Evolutionary conservation across 164 flowering plant species (phyloP), one percentile per base, ranked within the genome.

Genomic region (Akebia trifoliata): DNA sequence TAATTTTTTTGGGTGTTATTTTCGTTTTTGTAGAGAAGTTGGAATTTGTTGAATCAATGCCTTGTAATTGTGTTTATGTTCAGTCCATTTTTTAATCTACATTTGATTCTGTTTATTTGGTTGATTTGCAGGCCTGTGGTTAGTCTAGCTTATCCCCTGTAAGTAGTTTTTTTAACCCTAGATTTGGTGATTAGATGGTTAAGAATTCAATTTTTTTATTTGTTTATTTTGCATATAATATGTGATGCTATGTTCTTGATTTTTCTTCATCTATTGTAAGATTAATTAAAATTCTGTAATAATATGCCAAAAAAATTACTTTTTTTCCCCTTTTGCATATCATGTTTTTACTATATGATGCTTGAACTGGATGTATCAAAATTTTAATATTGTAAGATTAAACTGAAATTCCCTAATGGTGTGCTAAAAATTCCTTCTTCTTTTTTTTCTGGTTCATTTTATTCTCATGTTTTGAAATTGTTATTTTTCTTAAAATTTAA

Each of bases 111-210:
- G 37, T 63, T 4, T 59, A 72, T 65, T 35, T 52, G 24, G n/a
- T 66, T 38, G 12, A 18, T 53, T 21, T 72, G 71, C 87, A 90
- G 97, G 89, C 97, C 97, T 63, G 56, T 90, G 57, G 76, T 87
- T 59, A 73, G 86, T 60, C 80, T 87, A 59, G 87, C 71, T 38
- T 87, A 87, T 76, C 97, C 97, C 42, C 78, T 87, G 95, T 87
- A 73, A 87, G 97, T 82, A 56, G 38, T 35, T 0, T 22, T 29
- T 15, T 53, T 26, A 31, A 38, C 32, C 42, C 32, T 4, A 0
- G 0, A 8, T 24, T 36, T 12, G 22, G 7, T 6, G 12, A 9
- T 12, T 21, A 9, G 24, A 9, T 42, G 9, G 38, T 29, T 4
- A 14, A 14, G 2, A 14, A 14, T 22, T 39, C 11, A 20, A 20